phyloP scores from a whole-genome alignment of 192 early-diverging fungal genomes.

The Coemansia sp. region DNA sequence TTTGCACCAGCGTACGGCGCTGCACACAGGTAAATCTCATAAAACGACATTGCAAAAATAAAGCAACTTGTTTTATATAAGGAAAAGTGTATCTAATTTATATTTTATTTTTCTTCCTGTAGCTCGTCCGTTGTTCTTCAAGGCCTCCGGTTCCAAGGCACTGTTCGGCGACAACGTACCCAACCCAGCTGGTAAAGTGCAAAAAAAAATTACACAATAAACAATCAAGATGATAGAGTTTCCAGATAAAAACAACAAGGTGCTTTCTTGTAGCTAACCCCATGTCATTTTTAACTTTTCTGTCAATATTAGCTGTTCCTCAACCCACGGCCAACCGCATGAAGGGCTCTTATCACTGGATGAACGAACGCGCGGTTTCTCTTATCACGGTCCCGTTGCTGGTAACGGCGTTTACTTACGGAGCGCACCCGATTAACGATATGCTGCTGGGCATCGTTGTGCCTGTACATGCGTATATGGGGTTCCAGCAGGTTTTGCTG shows the following conservation, averaged over 20 bases:
- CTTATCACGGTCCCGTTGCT: slow-evolving; percentile 76
- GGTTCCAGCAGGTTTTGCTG: slow-evolving; percentile 69
- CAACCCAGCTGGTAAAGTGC: slow-evolving; percentile 32
- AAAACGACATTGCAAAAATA: background rate
- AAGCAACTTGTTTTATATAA: background rate
- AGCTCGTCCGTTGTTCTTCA: slow-evolving; percentile 32
- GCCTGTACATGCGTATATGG: slow-evolving; percentile 90
- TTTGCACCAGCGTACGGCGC: slow-evolving; percentile 3
- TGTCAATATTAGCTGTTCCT: slow-evolving; percentile 42
- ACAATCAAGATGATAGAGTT: background rate
- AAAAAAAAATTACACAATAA: background rate
- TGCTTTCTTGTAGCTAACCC: background rate
- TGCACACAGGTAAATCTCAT: slow-evolving; percentile 5
- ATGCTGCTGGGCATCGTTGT: slow-evolving; percentile 86
- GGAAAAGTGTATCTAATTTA: background rate
- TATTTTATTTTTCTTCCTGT: background rate
- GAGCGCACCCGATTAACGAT: slow-evolving; percentile 88
- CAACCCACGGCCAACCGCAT: slow-evolving; percentile 61
- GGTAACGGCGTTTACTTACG: slow-evolving; percentile 72
- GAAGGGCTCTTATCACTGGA: slow-evolving; percentile 96
- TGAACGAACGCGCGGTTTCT: slow-evolving; percentile 86
- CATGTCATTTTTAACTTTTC: background rate
- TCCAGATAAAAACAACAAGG: background rate
- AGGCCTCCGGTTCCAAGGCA: slow-evolving; percentile 18
- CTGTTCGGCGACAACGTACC: slow-evolving; percentile 53